A percentile compares a stretch with the other conserved stretches of the same genome.
phyloP scores from a whole-genome alignment of 306 rosid genomes.

The Boehmeria nivea region DNA sequence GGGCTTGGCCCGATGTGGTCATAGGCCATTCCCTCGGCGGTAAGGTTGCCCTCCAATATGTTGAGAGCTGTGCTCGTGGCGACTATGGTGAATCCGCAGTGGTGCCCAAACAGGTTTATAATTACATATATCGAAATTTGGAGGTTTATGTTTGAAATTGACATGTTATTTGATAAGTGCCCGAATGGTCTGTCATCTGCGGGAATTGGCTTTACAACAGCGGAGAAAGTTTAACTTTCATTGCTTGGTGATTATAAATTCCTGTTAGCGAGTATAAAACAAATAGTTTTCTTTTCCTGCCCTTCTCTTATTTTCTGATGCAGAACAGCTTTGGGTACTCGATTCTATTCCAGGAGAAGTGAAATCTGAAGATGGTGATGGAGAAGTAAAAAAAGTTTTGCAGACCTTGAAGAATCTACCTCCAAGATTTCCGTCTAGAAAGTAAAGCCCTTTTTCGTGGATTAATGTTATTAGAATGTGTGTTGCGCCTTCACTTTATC shows the following conservation, averaged over 20 bases:
- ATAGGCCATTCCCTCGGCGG: slow-evolving; percentile 94
- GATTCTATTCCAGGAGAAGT: slow-evolving; percentile 85
- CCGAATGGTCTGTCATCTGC: neutral
- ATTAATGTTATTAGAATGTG: no score
- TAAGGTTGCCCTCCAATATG: slow-evolving; percentile 70
- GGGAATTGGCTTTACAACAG: neutral
- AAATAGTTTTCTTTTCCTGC: slow-evolving; percentile 1
- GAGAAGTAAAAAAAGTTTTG: slow-evolving; percentile 69
- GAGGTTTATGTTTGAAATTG: neutral
- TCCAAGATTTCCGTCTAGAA: slow-evolving; percentile 56
- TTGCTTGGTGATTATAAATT: neutral
- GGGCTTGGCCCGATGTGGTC: slow-evolving; percentile 95
- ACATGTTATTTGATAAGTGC: neutral
- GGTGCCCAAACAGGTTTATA: slow-evolving; percentile 74
- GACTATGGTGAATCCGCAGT: slow-evolving; percentile 55
- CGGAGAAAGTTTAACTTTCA: neutral
- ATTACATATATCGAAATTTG: no score
- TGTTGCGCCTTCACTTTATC: no score
- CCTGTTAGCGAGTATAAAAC: slow-evolving; percentile 17
- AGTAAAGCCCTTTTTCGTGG: slow-evolving; percentile 37
- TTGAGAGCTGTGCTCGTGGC: slow-evolving; percentile 53
- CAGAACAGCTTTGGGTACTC: slow-evolving; percentile 91
- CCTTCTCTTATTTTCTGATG: slow-evolving; percentile 22
- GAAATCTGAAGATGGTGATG: slow-evolving; percentile 42
- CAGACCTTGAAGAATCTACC: slow-evolving; percentile 71